Percentiles rank a stretch among this genome's conserved stretches.
Evolutionary conservation across 2,329 filamentous ascomycete species (phyloP).

Genomic region (Fusarium sp.): DNA sequence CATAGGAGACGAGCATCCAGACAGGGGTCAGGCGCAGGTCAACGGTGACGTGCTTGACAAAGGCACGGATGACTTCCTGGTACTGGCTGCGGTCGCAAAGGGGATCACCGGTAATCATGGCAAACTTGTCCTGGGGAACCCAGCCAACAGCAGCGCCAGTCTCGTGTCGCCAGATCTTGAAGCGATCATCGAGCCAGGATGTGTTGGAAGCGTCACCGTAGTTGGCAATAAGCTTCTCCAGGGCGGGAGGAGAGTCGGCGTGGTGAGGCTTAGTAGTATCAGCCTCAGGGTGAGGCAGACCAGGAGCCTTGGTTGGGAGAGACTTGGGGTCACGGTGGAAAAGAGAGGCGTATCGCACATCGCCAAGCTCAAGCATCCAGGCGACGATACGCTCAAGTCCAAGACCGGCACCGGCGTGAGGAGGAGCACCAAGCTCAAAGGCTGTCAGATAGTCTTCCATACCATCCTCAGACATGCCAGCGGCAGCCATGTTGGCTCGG

Average conservation of each 20-base stretch:
- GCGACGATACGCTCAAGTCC: constrained; percentile 91
- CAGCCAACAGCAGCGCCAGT: constrained; percentile 90
- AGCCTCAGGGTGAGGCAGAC: constrained; percentile 87
- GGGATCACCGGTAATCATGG: constrained; percentile 88
- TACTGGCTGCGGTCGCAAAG: constrained; percentile 86
- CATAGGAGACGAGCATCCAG: constrained; percentile 88
- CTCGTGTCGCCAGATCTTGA: constrained; percentile 86
- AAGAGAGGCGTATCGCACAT: constrained; percentile 88
- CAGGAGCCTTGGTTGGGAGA: constrained; percentile 73
- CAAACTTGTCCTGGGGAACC: constrained; percentile 80
- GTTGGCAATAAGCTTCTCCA: constrained; percentile 92
- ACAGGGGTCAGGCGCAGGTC: constrained; percentile 79
- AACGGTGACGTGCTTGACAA: constrained; percentile 79
- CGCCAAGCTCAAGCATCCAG: constrained; percentile 85
- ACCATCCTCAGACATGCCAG: constrained; percentile 80
- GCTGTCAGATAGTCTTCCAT: constrained; percentile 93
- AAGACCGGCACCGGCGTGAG: constrained; percentile 90
- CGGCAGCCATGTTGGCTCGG: constrained; percentile 79
- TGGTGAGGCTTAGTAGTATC: constrained; percentile 71
- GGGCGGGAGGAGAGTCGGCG: constrained; percentile 72
- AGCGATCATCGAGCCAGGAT: constrained; percentile 91
- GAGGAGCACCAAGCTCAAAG: constrained; percentile 89
- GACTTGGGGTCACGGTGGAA: constrained; percentile 92
- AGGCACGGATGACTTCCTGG: constrained; percentile 76
- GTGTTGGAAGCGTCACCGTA: constrained; percentile 96